Evolutionary conservation across 805 yeast genomes (phyloP).

Genomic region (Myxozyma vanderwaltii): DNA sequence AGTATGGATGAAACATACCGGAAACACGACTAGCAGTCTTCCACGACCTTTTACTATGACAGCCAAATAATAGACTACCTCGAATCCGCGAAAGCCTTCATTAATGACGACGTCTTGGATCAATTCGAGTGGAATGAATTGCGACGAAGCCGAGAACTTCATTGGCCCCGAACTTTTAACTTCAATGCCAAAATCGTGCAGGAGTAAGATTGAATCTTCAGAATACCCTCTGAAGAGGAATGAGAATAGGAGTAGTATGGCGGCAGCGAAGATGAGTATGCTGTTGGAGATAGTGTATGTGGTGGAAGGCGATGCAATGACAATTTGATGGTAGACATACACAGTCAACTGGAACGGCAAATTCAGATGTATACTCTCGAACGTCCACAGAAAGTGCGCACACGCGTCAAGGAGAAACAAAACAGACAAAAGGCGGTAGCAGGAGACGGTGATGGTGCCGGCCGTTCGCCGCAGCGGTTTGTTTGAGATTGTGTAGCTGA

Average conservation of each 20-base stretch:
- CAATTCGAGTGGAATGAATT: conserved; percentile 49
- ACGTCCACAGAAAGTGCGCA: not conserved
- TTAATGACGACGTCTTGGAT: conserved; percentile 54
- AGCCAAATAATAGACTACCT: conserved; percentile 53
- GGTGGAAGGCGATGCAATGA: not conserved
- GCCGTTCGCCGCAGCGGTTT: not conserved
- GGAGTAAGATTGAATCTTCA: conserved; percentile 38
- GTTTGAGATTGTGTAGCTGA: conserved; percentile 25
- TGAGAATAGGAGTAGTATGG: not conserved
- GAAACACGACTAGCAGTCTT: conserved; percentile 31
- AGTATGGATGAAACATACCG: conserved; percentile 14
- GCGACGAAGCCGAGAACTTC: conserved; percentile 29
- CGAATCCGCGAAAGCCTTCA: conserved; percentile 55
- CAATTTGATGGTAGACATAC: not conserved
- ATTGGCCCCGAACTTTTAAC: conserved; percentile 47
- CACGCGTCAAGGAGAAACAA: not conserved
- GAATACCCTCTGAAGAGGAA: conserved; percentile 9
- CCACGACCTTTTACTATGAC: conserved; percentile 44
- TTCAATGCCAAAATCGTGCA: conserved; percentile 40
- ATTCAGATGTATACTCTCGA: not conserved
- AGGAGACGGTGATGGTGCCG: not conserved
- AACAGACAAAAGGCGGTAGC: not conserved
- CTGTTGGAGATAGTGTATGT: not conserved
- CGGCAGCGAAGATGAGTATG: not conserved
- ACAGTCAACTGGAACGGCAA: not conserved